Evolutionary conservation across 176 grass and related monocot genomes (phyloP).

Genomic region (Carex scoparia): DNA sequence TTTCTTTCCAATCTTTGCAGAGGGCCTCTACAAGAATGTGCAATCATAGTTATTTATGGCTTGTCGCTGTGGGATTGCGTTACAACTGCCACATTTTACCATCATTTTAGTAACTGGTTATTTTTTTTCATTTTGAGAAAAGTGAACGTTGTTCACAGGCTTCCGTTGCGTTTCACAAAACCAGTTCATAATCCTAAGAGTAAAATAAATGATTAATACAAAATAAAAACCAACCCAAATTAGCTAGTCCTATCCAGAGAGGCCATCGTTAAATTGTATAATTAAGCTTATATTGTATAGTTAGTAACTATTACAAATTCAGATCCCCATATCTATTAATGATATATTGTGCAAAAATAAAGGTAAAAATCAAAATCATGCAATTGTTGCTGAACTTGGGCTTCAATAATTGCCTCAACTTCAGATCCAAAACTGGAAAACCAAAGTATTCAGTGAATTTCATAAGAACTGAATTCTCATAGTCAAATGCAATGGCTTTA

Average conservation of each 20-base stretch:
- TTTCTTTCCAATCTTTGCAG: not conserved
- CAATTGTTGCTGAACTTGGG: not conserved
- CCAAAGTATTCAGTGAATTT: not conserved
- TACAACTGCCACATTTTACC: not conserved
- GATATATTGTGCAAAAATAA: not conserved
- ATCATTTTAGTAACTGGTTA: not conserved
- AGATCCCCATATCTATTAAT: not conserved
- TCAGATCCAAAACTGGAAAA: not conserved
- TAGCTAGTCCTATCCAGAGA: not conserved
- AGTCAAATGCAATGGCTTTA: not conserved
- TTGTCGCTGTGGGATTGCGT: not conserved
- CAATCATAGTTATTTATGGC: not conserved
- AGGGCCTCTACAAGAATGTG: not conserved
- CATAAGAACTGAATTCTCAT: not conserved
- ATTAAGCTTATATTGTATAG: not conserved
- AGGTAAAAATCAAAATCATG: not conserved
- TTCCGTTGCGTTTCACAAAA: not conserved
- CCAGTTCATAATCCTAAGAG: too few species aligned
- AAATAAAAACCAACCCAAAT: too few species aligned
- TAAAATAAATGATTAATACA: too few species aligned
- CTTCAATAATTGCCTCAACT: not conserved
- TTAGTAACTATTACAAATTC: not conserved
- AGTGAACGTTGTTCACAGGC: not conserved
- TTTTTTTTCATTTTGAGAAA: not conserved
- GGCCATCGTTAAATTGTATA: not conserved